Percentiles rank a stretch among this genome's conserved stretches.
phyloP scores from a whole-genome alignment of 768 basidiomycete species.

The Suillus hirtellus region DNA sequence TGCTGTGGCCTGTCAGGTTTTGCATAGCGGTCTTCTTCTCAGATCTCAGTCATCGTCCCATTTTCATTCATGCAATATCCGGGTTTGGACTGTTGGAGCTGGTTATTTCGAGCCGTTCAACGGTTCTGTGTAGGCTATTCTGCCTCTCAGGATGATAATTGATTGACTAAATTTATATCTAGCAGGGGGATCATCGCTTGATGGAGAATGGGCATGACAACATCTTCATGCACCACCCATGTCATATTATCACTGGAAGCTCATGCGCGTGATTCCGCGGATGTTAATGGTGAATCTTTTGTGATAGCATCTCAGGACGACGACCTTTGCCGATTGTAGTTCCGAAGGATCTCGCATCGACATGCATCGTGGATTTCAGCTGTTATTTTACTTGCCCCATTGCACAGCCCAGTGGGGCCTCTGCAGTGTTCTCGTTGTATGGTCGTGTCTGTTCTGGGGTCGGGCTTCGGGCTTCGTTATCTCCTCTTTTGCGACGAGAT shows the following conservation, averaged over 20 bases:
- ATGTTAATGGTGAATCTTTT: conserved; percentile 30
- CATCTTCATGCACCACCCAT: conserved; percentile 26
- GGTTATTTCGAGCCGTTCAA: conserved; percentile 9
- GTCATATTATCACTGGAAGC: conserved; percentile 37
- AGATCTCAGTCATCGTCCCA: background rate
- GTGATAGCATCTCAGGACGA: conserved; percentile 23
- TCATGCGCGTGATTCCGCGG: conserved; percentile 37
- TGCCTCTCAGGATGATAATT: background rate
- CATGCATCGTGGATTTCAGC: conserved; percentile 15
- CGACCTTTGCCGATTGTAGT: conserved; percentile 27
- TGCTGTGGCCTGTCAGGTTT: background rate
- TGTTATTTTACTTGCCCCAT: conserved; percentile 14
- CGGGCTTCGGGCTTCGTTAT: conserved; percentile 15
- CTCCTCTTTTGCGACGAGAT: conserved; percentile 16
- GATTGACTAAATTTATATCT: background rate
- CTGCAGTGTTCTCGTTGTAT: conserved; percentile 9
- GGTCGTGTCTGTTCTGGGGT: conserved; percentile 12
- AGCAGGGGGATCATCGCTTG: conserved; percentile 7
- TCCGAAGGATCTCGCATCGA: conserved; percentile 19
- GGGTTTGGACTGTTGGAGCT: too few relatives aligned
- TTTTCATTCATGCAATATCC: background rate
- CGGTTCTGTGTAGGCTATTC: conserved; percentile 23
- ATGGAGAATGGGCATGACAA: conserved; percentile 16
- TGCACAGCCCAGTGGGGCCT: conserved; percentile 17
- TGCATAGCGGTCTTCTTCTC: background rate